These are phyloP conservation scores for Sistotremastrum suecicum DNA, from an alignment of 768 basidiomycete genomes.

Conservation along the genomic window DNA sequence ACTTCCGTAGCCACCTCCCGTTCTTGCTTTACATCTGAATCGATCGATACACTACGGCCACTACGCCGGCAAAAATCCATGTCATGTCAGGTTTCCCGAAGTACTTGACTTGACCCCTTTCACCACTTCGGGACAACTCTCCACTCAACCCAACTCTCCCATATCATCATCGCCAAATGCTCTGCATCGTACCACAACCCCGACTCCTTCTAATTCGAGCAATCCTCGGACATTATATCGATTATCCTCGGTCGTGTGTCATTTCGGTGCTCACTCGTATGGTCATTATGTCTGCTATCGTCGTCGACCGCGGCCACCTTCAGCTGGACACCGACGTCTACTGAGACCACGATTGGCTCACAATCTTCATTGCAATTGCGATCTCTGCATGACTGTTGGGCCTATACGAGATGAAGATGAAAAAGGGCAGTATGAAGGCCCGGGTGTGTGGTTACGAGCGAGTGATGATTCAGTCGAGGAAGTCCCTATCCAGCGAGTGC, in stretches of 20 bases:
- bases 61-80: constrained; percentile 70
- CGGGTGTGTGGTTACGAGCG: constrained; percentile 72
- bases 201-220: constrained; percentile 39
- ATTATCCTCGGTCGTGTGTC: constrained; percentile 75
- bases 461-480: constrained; percentile 76
- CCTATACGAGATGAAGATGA: constrained; percentile 47
- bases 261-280: constrained; percentile 84
- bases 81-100: constrained; percentile 72
- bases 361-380: constrained; percentile 32
- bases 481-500: constrained; percentile 58
- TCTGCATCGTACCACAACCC: constrained; percentile 33
- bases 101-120: constrained; percentile 81
- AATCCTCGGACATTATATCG: constrained; percentile 67
- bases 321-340: constrained; percentile 24
- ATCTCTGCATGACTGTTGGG: constrained; percentile 29
- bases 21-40: constrained; percentile 83
- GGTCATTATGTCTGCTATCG: constrained; percentile 93
- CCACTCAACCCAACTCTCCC: constrained; percentile 50
- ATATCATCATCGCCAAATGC: constrained; percentile 50
- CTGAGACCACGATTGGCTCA: constrained; percentile 25
- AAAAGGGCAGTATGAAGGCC: constrained; percentile 15
- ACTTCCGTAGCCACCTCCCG: constrained; percentile 54
- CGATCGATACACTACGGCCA: constrained; percentile 75
- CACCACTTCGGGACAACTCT: constrained; percentile 69
- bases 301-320: constrained; percentile 51